phyloP scores from a whole-genome alignment of 306 rosid genomes.

The Cajanus cajan region DNA sequence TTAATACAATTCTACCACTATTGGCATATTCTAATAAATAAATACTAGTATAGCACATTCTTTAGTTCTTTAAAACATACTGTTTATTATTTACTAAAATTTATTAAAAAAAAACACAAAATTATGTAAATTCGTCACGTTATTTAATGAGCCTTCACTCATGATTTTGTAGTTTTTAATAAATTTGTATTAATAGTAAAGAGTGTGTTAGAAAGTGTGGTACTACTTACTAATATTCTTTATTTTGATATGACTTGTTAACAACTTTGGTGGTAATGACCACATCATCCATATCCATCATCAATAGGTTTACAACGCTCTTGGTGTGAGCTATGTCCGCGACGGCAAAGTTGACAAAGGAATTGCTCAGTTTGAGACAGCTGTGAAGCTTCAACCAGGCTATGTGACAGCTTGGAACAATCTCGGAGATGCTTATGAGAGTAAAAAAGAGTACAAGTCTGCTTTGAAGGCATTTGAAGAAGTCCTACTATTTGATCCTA shows the following conservation, averaged over 20 bases:
- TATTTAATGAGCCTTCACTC: not conserved
- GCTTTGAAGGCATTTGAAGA: slow-evolving; percentile 95
- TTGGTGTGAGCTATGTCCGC: slow-evolving; percentile 80
- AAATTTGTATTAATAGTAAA: not conserved
- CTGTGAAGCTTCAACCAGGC: slow-evolving; percentile 93
- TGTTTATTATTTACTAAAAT: not conserved
- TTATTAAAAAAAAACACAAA: not conserved
- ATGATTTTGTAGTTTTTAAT: not conserved
- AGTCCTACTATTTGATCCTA: slow-evolving; percentile 89
- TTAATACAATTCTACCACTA: not conserved
- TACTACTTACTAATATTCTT: too few species aligned
- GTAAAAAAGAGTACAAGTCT: slow-evolving; percentile 65
- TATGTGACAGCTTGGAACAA: slow-evolving; percentile 98
- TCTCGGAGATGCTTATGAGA: slow-evolving; percentile 94
- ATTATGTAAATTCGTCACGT: not conserved
- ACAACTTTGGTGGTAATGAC: slow-evolving; percentile 13
- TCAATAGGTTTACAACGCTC: slow-evolving; percentile 85
- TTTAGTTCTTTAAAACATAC: not conserved
- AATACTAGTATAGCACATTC: not conserved
- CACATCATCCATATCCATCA: not conserved
- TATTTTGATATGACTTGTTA: slow-evolving; percentile 1
- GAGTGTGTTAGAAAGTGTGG: not conserved
- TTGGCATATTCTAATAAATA: not conserved
- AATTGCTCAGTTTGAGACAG: slow-evolving; percentile 78
- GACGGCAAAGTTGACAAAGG: slow-evolving; percentile 90